These are phyloP conservation scores for Candida freyschussii DNA, from an alignment of 1,139 yeast genomes.

Conservation along the genomic window DNA sequence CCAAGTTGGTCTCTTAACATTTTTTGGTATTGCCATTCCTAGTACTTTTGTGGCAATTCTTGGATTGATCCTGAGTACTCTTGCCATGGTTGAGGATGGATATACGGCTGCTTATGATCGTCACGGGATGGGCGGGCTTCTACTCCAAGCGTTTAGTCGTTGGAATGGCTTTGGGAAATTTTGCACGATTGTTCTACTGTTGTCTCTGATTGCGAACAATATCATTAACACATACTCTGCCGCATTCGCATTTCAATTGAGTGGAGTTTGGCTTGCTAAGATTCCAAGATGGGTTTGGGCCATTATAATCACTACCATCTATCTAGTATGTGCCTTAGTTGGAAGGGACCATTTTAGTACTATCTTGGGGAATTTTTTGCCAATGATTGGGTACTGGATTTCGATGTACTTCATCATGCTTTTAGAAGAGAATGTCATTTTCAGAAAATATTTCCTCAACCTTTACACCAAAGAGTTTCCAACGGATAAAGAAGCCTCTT, in stretches of 20 bases:
- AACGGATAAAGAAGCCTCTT: slow-evolving; percentile 7
- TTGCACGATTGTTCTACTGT: slow-evolving; percentile 59
- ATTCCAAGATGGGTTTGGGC: slow-evolving; percentile 83
- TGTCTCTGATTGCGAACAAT: slow-evolving; percentile 76
- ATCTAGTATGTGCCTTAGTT: slow-evolving; percentile 64
- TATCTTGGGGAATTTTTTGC: slow-evolving; percentile 81
- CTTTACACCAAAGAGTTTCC: slow-evolving; percentile 54
- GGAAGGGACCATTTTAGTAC: slow-evolving; percentile 74
- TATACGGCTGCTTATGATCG: slow-evolving; percentile 56
- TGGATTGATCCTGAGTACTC: slow-evolving; percentile 67
- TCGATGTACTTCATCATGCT: slow-evolving; percentile 73
- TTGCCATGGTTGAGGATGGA: slow-evolving; percentile 55
- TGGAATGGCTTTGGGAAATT: slow-evolving; percentile 85
- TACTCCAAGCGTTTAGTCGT: slow-evolving; percentile 60
- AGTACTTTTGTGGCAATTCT: slow-evolving; percentile 74
- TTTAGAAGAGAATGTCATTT: slow-evolving; percentile 69
- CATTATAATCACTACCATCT: slow-evolving; percentile 56
- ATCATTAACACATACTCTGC: slow-evolving; percentile 80
- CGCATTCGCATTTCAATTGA: slow-evolving; percentile 72
- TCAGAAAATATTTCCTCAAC: slow-evolving; percentile 50
- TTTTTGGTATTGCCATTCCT: slow-evolving; percentile 65
- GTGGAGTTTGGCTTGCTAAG: slow-evolving; percentile 55
- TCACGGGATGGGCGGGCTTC: slow-evolving; percentile 75
- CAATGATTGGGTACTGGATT: slow-evolving; percentile 94
- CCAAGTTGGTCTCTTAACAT: slow-evolving; percentile 57